A percentile compares a stretch with the other conserved stretches of the same genome.
Conservation (phyloP, 2,329 filamentous ascomycete genomes). For the Neofusicoccum kwambonambiense region DNA sequence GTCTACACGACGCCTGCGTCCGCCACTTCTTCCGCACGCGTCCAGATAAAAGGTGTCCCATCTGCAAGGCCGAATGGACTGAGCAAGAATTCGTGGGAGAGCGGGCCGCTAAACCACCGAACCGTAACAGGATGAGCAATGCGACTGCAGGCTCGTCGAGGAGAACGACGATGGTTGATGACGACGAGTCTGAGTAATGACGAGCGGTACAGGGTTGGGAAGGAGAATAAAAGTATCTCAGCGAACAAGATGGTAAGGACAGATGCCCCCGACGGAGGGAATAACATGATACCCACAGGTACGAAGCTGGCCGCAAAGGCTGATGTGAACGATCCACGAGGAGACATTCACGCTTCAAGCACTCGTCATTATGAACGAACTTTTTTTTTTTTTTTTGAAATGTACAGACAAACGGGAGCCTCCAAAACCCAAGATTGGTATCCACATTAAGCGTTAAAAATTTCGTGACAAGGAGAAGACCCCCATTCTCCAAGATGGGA, state of each 20-base stretch:
- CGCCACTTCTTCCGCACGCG: constrained; percentile 30
- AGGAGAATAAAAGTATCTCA: not conserved
- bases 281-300: constrained; percentile 5
- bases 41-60: constrained; percentile 29
- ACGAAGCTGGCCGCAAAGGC: not conserved
- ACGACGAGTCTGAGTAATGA: not conserved
- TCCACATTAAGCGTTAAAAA: constrained; percentile 11
- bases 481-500: not conserved
- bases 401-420: not conserved
- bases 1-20: constrained; percentile 34
- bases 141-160: constrained; percentile 5
- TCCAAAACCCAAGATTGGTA: not conserved
- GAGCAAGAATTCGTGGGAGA: constrained; percentile 16
- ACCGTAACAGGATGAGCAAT: not conserved
- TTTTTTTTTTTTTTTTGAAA: not conserved
- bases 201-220: not conserved
- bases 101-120: not conserved
- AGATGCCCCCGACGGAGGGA: too few relatives aligned
- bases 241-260: not conserved
- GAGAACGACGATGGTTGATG: not conserved
- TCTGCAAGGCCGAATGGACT: constrained; percentile 31
- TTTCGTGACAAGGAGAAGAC: not conserved
- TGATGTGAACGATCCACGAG: not conserved
- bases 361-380: not conserved
- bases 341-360: not conserved